Percentiles rank a stretch among this genome's conserved stretches.
These are phyloP conservation scores for Austroboletus niveus DNA, from an alignment of 1,284 basidiomycete species.

Conservation along the genomic window DNA sequence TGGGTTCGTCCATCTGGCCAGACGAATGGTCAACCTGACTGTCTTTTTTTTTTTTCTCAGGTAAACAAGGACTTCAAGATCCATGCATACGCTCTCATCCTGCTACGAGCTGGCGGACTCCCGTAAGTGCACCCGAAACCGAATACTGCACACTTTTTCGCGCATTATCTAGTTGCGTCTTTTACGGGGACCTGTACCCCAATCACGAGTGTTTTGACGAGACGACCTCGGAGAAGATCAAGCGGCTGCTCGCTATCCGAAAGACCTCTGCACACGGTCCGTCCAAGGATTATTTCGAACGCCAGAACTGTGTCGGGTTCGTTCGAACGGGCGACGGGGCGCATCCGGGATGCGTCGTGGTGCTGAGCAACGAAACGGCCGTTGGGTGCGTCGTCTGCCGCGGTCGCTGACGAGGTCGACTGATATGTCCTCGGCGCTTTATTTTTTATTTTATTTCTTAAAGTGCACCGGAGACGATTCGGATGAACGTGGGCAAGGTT, in stretches of 20 bases:
- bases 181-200: slow-evolving; percentile 87
- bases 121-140: slow-evolving; percentile 54
- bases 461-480: slow-evolving; percentile 40
- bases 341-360: slow-evolving; percentile 59
- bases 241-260: slow-evolving; percentile 55
- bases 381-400: slow-evolving; percentile 11
- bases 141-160: neutral
- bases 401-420: neutral
- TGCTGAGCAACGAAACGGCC: slow-evolving; percentile 57
- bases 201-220: slow-evolving; percentile 64
- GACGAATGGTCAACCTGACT: neutral
- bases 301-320: slow-evolving; percentile 70
- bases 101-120: slow-evolving; percentile 81
- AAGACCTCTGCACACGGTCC: slow-evolving; percentile 64
- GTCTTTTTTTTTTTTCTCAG: slow-evolving; percentile 34
- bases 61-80: slow-evolving; percentile 68
- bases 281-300: slow-evolving; percentile 55
- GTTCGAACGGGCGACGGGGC: slow-evolving; percentile 55
- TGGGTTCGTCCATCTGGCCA: slow-evolving; percentile 51
- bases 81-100: slow-evolving; percentile 85
- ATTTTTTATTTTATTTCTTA: neutral
- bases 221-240: slow-evolving; percentile 48
- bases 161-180: slow-evolving; percentile 67
- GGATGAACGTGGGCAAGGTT: slow-evolving; percentile 64
- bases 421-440: neutral